phyloP scores from a whole-genome alignment of 106 monocot species.

The Posidonia australis region DNA sequence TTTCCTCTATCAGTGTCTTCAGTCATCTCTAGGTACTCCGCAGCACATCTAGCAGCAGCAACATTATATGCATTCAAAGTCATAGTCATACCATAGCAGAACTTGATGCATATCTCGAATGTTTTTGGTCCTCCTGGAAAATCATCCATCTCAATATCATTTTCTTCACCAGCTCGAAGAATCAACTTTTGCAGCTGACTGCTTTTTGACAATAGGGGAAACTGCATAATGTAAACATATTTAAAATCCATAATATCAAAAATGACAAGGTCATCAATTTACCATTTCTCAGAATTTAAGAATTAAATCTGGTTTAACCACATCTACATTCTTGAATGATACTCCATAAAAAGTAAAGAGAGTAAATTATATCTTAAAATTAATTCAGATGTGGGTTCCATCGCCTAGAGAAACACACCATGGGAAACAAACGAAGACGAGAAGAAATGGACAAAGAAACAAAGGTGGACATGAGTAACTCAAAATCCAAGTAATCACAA shows the following conservation, averaged over 20 bases:
- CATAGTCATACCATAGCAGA: constrained; percentile 82
- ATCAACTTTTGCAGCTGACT: constrained; percentile 39
- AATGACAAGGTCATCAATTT: neutral
- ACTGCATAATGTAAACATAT: constrained; percentile 29
- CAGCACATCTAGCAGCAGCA: constrained; percentile 67
- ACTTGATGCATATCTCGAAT: constrained; percentile 82
- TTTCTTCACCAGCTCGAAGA: constrained; percentile 34
- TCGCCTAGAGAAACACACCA: too few relatives aligned
- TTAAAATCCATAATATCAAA: neutral
- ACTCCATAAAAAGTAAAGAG: too few relatives aligned
- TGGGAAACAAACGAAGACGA: too few relatives aligned
- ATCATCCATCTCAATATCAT: constrained; percentile 38
- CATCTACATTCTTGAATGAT: too few relatives aligned
- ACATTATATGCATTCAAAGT: constrained; percentile 81
- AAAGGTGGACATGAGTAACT: too few relatives aligned
- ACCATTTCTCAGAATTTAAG: too few relatives aligned
- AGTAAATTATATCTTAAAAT: too few relatives aligned
- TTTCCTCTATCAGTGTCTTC: constrained; percentile 81
- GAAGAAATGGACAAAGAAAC: too few relatives aligned
- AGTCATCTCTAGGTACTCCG: constrained; percentile 73
- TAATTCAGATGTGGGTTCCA: too few relatives aligned
- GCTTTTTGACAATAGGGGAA: constrained; percentile 88
- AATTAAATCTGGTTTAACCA: too few relatives aligned
- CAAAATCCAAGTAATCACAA: too few relatives aligned
- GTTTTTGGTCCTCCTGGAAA: constrained; percentile 68